Base-by-base conservation (phyloP, 352 stramenopile genomes). In the Globisporangium alternatum region DNA sequence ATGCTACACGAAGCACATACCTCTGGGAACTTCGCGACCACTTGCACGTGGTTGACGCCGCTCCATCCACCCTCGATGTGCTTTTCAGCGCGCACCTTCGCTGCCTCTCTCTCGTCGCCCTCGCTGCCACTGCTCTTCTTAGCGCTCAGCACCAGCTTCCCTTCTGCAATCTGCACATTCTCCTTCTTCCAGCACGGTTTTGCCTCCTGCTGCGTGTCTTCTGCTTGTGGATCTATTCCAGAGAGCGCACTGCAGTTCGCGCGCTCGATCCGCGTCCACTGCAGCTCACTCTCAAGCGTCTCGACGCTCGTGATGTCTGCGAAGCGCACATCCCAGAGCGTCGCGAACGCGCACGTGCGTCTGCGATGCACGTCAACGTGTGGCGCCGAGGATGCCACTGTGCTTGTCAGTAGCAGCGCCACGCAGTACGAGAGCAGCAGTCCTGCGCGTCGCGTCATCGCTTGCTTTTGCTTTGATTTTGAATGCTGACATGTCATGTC, bases 311-410 rank as follows among this genome's bases (percentile, higher is more conserved):
- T 17, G 8, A 62, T n/a, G 7, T 45, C 43, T 6, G 66, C 44
- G 3, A 72, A 66, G 15, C 71, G 53, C 2, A 60, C 63, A 33
- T 66, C 66, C 78, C 78, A 87, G 15, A 75, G 62, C 25, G 70
- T 66, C 45, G 64, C 60, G 44, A 68, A 61, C 19, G 71, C 74
- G 57, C 78, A 87, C 30, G 33, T 54, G 21, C 66, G 64, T 19
- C 62, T 22, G n/a, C 76, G 71, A 33, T 81, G 78, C 51, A 87
- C 64, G 9, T 19, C 31, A 17, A 58, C n/a, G 13, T 56, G 45
- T 45, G 44, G 1, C 5, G 21, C 37, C n/a, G 12, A 30, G 9
- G 33, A 35, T 5, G 45, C 45, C 3, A 2, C 22, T 21, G 49
- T 25, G 10, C 15, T 33, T 22, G 25, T 12, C 39, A 28, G 13